Evolutionary conservation across 768 basidiomycete species (phyloP), one percentile per base, ranked within the genome.

Genomic region (Filobasidium wieringae): DNA sequence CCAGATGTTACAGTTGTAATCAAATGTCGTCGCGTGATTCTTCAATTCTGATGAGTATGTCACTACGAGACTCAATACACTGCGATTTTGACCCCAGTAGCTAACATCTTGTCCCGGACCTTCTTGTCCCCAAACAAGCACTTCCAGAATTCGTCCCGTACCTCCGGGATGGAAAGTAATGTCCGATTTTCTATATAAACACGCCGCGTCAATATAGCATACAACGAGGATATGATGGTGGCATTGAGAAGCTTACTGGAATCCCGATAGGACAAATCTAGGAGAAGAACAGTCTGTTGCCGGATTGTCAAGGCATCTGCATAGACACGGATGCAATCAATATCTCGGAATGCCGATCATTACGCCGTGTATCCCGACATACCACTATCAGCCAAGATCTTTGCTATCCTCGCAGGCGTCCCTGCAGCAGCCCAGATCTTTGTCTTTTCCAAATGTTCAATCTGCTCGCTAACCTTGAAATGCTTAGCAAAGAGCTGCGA

Each of bases 351-450:
- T 30, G 19, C 26, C n/a, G 24, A 41, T 26, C 22, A 51, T 31
- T 11, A 14, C 33, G 53, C 17, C 14, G 19, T 11, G 40, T 9
- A 50, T 26, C 19, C 19, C 9, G 15, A 60, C 75, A 59, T 29
- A 75, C 75, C 75, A 33, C 65, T 61, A 26, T 74, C 71, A 29
- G 60, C 60, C 27, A 79, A 77, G 49, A 99, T 76, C 72, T 93
- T 93, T 54, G 88, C 89, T 39, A 97, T 77, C 66, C 93, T 80
- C 29, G 86, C 86, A 26, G 93, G 92, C 2, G 93, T 99, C 19
- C 93, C 93, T 27, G 87, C 88, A 19, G 89, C 93, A 39, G 85
- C 80, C 22, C 85, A 86, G 45, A 96, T 81, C 70, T 85, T 87
- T n/a, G 89, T 92, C 63, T 82, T 80, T 67, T 80, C 79, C 66